Evolutionary conservation across 2,329 filamentous ascomycete species (phyloP), one percentile per base, ranked within the genome.

Genomic region (Neopestalotiopsis sp.): DNA sequence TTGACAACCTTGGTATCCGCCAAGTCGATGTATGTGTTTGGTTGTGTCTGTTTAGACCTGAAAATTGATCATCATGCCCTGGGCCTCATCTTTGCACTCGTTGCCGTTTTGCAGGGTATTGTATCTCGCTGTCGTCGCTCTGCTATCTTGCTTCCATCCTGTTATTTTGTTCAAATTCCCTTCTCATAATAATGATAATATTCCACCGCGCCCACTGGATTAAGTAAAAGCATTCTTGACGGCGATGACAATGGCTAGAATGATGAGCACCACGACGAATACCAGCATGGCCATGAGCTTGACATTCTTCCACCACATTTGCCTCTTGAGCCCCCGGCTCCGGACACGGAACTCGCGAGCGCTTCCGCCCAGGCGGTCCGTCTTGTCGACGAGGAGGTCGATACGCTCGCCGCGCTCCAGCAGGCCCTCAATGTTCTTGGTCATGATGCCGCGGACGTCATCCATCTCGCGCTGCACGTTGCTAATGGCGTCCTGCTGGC

Each of bases 281-380:
- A 81, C 85, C 71, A 95, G 78, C 74, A 99, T 81, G 6, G 89
- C 91, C 94, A 98, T 97, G 74, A 99, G 83, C 84, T 97, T 97
- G 60, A 97, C 88, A 80, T 99, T 98, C 90, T 98, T 98, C 95
- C 95, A 98, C 96, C 96, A 99, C 96, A 99, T 98, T 81, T 92
- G 89, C 78, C 97, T 88, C 84, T 96, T 93, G 75, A 99, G 81
- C 1, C 94, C 94, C 32, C 94, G 86, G 79, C 93, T 97, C 74
- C 95, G 87, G 20, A 98, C 91, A 66, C 96, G 86, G 78, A 99
- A 99, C 79, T 99, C 96, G 75, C 91, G 87, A 66, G 96, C 94
- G 79, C 90, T 96, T 34, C 93, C 94, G 14, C 95, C 96, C 52
- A 99, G 81, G 58, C 94, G 87, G 79, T 98, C 95, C 63, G 97